Conservation (phyloP, 1,284 basidiomycete genomes). For the Leccinum huronense region DNA sequence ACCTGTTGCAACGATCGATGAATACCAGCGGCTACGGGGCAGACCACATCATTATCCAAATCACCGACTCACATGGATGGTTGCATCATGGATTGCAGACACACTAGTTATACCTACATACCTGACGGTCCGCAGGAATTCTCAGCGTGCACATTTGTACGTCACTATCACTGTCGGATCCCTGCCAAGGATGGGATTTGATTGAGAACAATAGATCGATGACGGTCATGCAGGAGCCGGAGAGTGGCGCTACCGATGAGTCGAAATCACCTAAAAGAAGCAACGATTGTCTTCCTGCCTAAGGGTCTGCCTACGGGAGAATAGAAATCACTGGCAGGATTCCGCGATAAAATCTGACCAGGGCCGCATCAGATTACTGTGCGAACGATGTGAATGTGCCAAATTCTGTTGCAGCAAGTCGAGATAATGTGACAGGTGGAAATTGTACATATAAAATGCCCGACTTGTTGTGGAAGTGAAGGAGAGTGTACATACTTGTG, state of each 20-base stretch:
- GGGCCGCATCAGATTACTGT: not conserved
- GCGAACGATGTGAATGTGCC: not conserved
- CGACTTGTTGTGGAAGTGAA: not conserved
- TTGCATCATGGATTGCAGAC: not conserved
- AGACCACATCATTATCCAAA: not conserved
- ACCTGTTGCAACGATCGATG: not conserved
- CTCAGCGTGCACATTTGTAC: not conserved
- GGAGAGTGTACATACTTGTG: not conserved
- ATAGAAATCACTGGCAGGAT: too few species aligned
- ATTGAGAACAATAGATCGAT: not conserved
- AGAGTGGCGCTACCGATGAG: not conserved
- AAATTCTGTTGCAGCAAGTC: not conserved
- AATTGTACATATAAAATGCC: not conserved
- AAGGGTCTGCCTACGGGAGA: too few species aligned
- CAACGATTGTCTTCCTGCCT: too few species aligned
- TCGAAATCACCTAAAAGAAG: not conserved
- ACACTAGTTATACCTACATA: not conserved
- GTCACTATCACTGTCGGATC: not conserved
- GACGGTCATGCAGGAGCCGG: not conserved
- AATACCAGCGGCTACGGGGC: not conserved
- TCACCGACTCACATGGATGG: not conserved
- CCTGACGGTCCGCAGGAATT: not conserved
- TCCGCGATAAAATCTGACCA: not conserved
- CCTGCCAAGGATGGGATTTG: not conserved
- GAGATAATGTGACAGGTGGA: not conserved